Percentiles rank a stretch among this genome's conserved stretches.
Evolutionary conservation across 1,284 basidiomycete species (phyloP).

Genomic region (Leccinum griseonigrum): DNA sequence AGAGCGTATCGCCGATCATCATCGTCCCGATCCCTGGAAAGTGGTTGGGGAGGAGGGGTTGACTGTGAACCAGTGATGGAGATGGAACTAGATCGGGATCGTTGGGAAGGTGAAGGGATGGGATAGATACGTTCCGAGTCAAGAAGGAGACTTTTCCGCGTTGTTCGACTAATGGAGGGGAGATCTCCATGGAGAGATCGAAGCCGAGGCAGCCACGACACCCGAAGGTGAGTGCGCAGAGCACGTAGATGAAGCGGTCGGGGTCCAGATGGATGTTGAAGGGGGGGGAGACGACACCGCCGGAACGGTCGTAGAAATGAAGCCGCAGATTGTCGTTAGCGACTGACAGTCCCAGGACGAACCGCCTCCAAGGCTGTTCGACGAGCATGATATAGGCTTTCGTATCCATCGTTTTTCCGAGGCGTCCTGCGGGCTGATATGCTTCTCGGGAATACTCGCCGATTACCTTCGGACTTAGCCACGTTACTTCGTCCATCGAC

Average conservation of each 20-base stretch:
- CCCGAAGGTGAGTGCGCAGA: not conserved
- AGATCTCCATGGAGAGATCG: not conserved
- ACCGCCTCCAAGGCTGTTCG: constrained; percentile 2
- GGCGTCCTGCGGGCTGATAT: not conserved
- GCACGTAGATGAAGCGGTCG: not conserved
- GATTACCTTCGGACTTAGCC: not conserved
- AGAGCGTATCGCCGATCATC: not conserved
- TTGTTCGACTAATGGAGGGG: not conserved
- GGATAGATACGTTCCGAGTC: not conserved
- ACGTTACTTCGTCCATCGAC: not conserved
- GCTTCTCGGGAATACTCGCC: not conserved
- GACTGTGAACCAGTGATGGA: not conserved
- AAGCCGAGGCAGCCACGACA: not conserved
- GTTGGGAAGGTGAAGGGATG: not conserved
- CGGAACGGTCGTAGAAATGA: constrained; percentile 3
- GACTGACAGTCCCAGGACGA: not conserved
- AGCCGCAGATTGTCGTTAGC: not conserved
- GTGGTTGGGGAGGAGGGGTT: not conserved
- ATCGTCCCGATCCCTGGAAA: not conserved
- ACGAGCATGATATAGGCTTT: not conserved
- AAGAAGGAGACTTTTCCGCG: not conserved
- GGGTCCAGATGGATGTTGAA: constrained; percentile 1
- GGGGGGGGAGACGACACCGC: not conserved
- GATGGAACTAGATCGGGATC: not conserved
- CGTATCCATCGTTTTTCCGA: not conserved